Evolutionary conservation across 2,329 filamentous ascomycete genomes (phyloP).

Genomic region (Tolypocladium amazonense): DNA sequence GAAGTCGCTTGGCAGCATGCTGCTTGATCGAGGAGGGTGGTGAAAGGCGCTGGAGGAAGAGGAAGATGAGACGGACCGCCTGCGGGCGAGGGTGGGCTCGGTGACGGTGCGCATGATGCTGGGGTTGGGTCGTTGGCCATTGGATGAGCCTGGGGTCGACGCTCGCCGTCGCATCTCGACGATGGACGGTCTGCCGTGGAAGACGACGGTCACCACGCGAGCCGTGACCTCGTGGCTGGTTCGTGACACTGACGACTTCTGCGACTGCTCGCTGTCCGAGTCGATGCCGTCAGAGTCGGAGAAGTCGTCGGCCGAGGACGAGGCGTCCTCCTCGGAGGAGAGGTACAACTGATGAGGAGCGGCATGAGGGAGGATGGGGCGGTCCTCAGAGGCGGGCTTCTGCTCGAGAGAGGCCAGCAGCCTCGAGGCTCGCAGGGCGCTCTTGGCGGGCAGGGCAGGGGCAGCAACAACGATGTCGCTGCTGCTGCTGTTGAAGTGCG

Average conservation of each 20-base stretch:
- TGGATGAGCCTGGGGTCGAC: conserved; percentile 28
- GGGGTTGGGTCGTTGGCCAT: conserved; percentile 10
- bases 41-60: conserved; percentile 19
- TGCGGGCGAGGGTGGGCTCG: conserved; percentile 18
- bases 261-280: conserved; percentile 27
- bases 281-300: conserved; percentile 41
- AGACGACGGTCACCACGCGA: conserved; percentile 47
- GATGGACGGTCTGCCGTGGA: conserved; percentile 48
- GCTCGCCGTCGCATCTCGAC: conserved; percentile 39
- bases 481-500: conserved; percentile 9
- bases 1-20: conserved; percentile 25
- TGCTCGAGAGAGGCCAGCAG: conserved; percentile 21
- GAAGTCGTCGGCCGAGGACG: conserved; percentile 49
- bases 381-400: conserved; percentile 18
- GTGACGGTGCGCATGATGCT: conserved; percentile 19
- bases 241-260: conserved; percentile 17
- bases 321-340: conserved; percentile 55
- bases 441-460: conserved; percentile 40
- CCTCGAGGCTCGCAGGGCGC: conserved; percentile 35
- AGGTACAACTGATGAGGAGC: conserved; percentile 51
- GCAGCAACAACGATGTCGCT: conserved; percentile 9
- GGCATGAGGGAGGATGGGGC: conserved; percentile 23
- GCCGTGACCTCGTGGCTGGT: conserved; percentile 45
- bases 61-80: conserved; percentile 21
- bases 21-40: conserved; percentile 33